These are phyloP conservation scores for Pyropia yezoensis DNA, from an alignment of 23 red algal genomes.

Conservation along the genomic window DNA sequence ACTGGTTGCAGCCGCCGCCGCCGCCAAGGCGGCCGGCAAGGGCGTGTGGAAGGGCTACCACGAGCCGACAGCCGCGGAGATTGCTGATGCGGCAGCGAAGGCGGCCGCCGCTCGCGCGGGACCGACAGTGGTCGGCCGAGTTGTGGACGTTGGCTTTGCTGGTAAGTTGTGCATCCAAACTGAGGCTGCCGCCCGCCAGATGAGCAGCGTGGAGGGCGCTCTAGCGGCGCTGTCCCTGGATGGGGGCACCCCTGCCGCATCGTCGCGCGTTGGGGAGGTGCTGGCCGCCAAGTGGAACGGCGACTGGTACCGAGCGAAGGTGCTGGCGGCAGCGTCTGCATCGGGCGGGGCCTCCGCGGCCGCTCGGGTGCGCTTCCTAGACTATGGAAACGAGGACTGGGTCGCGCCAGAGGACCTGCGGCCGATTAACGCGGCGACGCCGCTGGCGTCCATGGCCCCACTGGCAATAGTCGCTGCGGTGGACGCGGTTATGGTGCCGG, in stretches of 20 bases:
- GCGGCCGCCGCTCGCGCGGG: conserved; percentile 1
- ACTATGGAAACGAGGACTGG: conserved; percentile 74
- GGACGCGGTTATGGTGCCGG: conserved; percentile 52
- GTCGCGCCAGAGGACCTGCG: conserved; percentile 43
- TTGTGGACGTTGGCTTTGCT: conserved; percentile 74
- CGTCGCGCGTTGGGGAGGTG: conserved; percentile 31
- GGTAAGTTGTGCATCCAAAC: conserved; percentile 67
- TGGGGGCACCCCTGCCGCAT: conserved; percentile 1
- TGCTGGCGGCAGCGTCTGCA: conserved; percentile 1
- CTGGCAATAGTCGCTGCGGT: conserved; percentile 42
- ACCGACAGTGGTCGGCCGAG: conserved; percentile 26
- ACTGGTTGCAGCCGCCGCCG: conserved; percentile 13
- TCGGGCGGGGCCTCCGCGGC: conserved; percentile 11
- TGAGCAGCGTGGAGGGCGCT: conserved; percentile 24
- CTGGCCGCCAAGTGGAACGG: conserved; percentile 59
- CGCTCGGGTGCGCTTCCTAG: conserved; percentile 58
- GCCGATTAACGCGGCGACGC: conserved; percentile 4
- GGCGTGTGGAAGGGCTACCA: conserved; percentile 64
- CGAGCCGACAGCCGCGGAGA: conserved; percentile 11
- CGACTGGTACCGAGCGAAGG: conserved; percentile 65
- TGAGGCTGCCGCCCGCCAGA: conserved; percentile 12
- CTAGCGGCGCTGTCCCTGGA: conserved; percentile 42
- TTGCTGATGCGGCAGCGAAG: neutral
- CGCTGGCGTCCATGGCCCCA: conserved; percentile 21
- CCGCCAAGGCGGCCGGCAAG: conserved; percentile 18